Base-by-base conservation (phyloP, 2,329 filamentous ascomycete species). In the Xylariaceae sp. region DNA sequence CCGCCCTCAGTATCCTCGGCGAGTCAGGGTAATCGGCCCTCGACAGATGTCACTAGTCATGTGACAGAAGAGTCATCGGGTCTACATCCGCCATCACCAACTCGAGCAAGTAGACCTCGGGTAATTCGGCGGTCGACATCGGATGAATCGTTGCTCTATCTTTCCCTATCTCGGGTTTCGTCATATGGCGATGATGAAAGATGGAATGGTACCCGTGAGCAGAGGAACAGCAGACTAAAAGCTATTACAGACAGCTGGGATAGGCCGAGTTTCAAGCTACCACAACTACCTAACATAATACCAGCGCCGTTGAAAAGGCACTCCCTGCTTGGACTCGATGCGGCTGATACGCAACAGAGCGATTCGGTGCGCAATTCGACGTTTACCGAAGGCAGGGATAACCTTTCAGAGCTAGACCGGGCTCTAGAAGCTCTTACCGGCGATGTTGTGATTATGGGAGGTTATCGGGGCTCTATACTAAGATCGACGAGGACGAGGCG, bases 241-340 rank as follows among this genome's bases (percentile, higher is more conserved):
- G 92, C 92, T 3, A 88, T 97, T 68, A 88, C 85, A 66, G 91
- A 96, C 68, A 95, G 87, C 66, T 83, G 90, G 67, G 91, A 96
- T 64, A 74, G 80, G 41, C 88, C 91, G 2, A 89, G 85, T 52
- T 87, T 91, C 71, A 89, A 85, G 65, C 78, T 90, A 66, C 82
- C 82, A 1, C 79, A 79, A 57, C 71, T 88, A 39, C 80, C 84
- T 49, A 80, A 76, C 58, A 73, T 83, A 40, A 72, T 77, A 32
- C 70, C 67, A 6, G 61, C 65, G 12, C 62, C 63, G 7, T 57
- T 70, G 19, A 71, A 69, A 57, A 64, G 56, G 39, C 60, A 65
- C 45, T 54, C 64, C 11, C 29, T 64, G 1, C 55, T 66, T 30
- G 53, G 61, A 2, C 55, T 62, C 8, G 65, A 68, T 29, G 34